These are phyloP conservation scores for Pueraria montana DNA, from an alignment of 306 rosid species.

Conservation along the genomic window DNA sequence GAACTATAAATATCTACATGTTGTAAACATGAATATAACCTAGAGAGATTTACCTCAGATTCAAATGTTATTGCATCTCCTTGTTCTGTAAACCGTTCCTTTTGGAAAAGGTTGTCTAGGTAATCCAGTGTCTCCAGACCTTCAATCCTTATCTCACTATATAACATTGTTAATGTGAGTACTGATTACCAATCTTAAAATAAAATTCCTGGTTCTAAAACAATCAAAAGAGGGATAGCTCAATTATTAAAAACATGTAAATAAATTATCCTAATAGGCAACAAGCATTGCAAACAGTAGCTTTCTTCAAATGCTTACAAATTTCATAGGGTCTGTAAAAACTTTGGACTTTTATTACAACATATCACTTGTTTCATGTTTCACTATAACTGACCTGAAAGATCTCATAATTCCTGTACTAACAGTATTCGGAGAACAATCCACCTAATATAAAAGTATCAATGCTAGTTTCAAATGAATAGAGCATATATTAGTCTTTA, in stretches of 20 bases:
- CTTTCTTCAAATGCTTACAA: slow-evolving; percentile 4
- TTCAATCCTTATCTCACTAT: slow-evolving; percentile 92
- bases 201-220: slow-evolving; percentile 5
- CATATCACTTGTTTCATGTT: neutral
- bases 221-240: slow-evolving; percentile 8
- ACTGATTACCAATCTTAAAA: slow-evolving; percentile 30
- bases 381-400: neutral
- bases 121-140: slow-evolving; percentile 93
- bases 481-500: slow-evolving; percentile 1
- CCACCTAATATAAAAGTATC: neutral
- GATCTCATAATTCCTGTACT: neutral
- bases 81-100: slow-evolving; percentile 95
- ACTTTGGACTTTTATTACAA: neutral
- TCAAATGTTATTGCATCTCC: slow-evolving; percentile 94
- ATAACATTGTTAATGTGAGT: slow-evolving; percentile 43
- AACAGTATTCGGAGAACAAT: neutral
- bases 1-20: neutral
- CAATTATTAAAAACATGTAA: neutral
- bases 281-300: slow-evolving; percentile 19
- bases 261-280: neutral
- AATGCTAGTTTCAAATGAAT: slow-evolving; percentile 19
- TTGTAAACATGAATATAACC: neutral
- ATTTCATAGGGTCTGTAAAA: neutral
- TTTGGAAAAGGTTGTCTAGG: slow-evolving; percentile 81
- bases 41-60: slow-evolving; percentile 70